Base-by-base conservation (phyloP, 495 filamentous ascomycete genomes). In the Annulohypoxylon nitens region DNA sequence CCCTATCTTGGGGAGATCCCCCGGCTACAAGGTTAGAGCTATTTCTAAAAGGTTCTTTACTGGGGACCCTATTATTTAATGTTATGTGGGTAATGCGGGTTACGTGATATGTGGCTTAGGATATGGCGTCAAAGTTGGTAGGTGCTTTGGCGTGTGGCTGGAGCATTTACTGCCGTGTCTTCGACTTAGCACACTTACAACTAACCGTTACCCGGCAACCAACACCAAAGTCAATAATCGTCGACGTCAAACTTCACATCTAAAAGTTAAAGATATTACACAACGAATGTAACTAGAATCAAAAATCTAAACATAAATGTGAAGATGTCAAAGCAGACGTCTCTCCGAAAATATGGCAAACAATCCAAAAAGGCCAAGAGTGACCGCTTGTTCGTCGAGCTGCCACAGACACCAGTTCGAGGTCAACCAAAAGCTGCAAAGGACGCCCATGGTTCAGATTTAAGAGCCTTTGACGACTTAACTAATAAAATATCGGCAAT, bases 311-410 rank as follows among this genome's bases (percentile, higher is more conserved):
- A 25, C 26, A 66, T 26, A 1, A 25, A 59, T 30, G 50, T 7
- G 16, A 74, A 62, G 14, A 82, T 84, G 81, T 63, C 81, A 25
- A 78, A 76, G 33, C 68, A 78, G 47, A 70, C 73, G 6, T 78
- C 77, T 33, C 57, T 78, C 12, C 80, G 83, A 7, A 83, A 80
- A 76, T 85, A 86, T 71, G 84, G 84, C 45, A 84, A 81, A 59
- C 75, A 78, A 33, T 67, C 64, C 33, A 82, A 69, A 36, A 82
- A 80, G 26, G 75, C 78, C 23, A 83, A 66, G 36, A 72, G 77
- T 37, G 76, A 82, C 11, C 75, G 79, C 48, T 70, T 83, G 53
- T 85, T 86, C 65, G 79, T 78, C n/a, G 82, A 83, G 55, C 66
- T 86, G 23, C 82, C 83, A 6, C 77, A 73, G 47, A 82, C 76